These are phyloP conservation scores for Wickerhamiella qilinensis DNA, from an alignment of 805 yeast species.

Conservation along the genomic window DNA sequence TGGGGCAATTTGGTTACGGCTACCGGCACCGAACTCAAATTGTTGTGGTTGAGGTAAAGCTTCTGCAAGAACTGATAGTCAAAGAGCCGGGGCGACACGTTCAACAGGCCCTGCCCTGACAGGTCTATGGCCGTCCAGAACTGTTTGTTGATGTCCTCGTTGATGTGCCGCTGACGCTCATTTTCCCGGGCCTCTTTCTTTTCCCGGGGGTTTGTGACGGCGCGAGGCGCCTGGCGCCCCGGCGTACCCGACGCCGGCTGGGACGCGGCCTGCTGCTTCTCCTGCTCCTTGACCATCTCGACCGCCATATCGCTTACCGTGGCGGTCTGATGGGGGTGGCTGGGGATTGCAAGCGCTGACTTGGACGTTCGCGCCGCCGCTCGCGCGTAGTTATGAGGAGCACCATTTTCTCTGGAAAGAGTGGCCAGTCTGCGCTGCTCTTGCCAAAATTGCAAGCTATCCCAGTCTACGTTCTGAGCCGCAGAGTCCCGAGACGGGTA, in stretches of 20 bases:
- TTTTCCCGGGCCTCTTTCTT: constrained; percentile 25
- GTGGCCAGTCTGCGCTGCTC: constrained; percentile 63
- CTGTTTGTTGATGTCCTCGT: constrained; percentile 38
- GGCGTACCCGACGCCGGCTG: constrained; percentile 23
- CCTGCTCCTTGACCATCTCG: constrained; percentile 21
- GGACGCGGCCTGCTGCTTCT: constrained; percentile 10
- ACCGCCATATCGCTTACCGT: constrained; percentile 25
- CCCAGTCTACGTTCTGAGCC: too few relatives aligned
- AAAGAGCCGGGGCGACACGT: constrained; percentile 58
- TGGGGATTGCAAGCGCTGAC: background rate
- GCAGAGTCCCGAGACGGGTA: too few relatives aligned
- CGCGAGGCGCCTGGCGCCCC: constrained; percentile 11
- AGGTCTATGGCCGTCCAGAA: constrained; percentile 90
- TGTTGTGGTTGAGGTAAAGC: constrained; percentile 75
- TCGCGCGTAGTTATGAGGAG: constrained; percentile 72
- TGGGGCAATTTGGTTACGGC: constrained; percentile 52
- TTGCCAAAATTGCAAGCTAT: constrained; percentile 37
- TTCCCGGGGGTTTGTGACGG: constrained; percentile 16
- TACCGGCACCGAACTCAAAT: constrained; percentile 49
- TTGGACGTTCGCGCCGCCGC: constrained; percentile 49
- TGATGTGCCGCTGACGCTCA: constrained; percentile 24
- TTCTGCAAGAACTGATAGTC: constrained; percentile 73
- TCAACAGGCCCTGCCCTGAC: constrained; percentile 71
- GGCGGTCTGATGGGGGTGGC: constrained; percentile 8
- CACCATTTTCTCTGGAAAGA: constrained; percentile 47